phyloP scores from a whole-genome alignment of 441 rosid genomes.

The Brassica balearica region DNA sequence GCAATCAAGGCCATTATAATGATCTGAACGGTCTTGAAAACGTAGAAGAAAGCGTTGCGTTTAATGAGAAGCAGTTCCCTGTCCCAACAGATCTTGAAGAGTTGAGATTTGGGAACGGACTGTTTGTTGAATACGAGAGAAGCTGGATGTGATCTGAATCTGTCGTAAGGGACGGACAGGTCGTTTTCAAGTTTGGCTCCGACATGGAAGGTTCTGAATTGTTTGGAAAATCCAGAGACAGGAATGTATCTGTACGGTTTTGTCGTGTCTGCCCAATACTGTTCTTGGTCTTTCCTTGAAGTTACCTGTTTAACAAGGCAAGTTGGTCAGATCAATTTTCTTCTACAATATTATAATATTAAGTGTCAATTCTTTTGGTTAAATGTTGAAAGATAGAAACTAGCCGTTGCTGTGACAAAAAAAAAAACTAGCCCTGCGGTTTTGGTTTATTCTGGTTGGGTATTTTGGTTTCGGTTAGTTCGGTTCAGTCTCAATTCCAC shows the following conservation, averaged over 20 bases:
- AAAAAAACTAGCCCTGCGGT: no score
- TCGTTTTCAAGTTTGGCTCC: slow-evolving; percentile 64
- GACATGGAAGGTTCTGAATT: slow-evolving; percentile 68
- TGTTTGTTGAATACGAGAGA: slow-evolving; percentile 68
- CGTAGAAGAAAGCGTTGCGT: slow-evolving; percentile 70
- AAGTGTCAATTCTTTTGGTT: not conserved
- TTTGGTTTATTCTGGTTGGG: no score
- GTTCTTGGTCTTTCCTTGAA: slow-evolving; percentile 92
- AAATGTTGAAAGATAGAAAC: not conserved
- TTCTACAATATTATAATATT: not conserved
- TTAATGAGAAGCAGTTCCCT: slow-evolving; percentile 80
- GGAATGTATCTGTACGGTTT: slow-evolving; percentile 70
- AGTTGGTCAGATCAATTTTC: not conserved
- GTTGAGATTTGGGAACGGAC: slow-evolving; percentile 64
- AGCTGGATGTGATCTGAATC: slow-evolving; percentile 64
- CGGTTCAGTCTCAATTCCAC: no score
- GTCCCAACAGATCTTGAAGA: slow-evolving; percentile 81
- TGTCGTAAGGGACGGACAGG: slow-evolving; percentile 66
- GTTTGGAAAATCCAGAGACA: slow-evolving; percentile 67
- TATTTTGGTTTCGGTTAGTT: no score
- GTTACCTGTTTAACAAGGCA: slow-evolving; percentile 67
- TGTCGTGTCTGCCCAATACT: slow-evolving; percentile 70
- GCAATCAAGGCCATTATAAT: slow-evolving; percentile 61
- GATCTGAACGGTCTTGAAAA: slow-evolving; percentile 75
- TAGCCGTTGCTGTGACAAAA: no score